Base-by-base conservation (phyloP, 805 yeast genomes). In the Cyberlindnera mycetangii region DNA sequence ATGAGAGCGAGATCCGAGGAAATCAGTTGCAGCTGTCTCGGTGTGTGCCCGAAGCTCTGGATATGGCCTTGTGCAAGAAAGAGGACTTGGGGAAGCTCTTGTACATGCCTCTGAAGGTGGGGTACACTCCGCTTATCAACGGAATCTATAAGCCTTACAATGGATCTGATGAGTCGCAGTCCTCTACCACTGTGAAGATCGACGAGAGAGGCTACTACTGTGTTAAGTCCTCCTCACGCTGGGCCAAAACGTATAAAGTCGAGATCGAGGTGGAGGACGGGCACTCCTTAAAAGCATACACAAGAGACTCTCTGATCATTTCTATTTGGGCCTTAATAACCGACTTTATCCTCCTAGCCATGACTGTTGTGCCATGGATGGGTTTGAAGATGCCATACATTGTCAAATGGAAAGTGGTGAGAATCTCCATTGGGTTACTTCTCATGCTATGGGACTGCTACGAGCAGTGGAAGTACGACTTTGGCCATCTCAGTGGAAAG, bases 201-300 rank as follows among this genome's bases (percentile, higher is more conserved):
- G 27, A 48, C 3, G 38, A 40, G 7, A 7, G 19, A 9, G 43
- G 43, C 3, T 24, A 12, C 25, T 40, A 40, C 33, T 40, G 43
- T 17, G 4, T 40, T 12, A 20, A 25, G 27, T 14, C n/a, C n/a
- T n/a, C n/a, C n/a, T n/a, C n/a, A n/a, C n/a, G n/a, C n/a, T n/a
- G n/a, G n/a, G n/a, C n/a, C n/a, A n/a, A n/a, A 12, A 7, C 25
- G n/a, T n/a, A n/a, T n/a, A n/a, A n/a, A n/a, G n/a, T n/a, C n/a
- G n/a, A n/a, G n/a, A n/a, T n/a, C n/a, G n/a, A n/a, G n/a, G n/a
- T n/a, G n/a, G n/a, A n/a, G n/a, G n/a, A n/a, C n/a, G n/a, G n/a
- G n/a, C n/a, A n/a, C n/a, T n/a, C n/a, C n/a, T n/a, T n/a, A n/a
- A n/a, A n/a, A n/a, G n/a, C n/a, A n/a, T n/a, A n/a, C n/a, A 5